Conservation (phyloP, 2,329 filamentous ascomycete species). For the Fusarium tupiense region DNA sequence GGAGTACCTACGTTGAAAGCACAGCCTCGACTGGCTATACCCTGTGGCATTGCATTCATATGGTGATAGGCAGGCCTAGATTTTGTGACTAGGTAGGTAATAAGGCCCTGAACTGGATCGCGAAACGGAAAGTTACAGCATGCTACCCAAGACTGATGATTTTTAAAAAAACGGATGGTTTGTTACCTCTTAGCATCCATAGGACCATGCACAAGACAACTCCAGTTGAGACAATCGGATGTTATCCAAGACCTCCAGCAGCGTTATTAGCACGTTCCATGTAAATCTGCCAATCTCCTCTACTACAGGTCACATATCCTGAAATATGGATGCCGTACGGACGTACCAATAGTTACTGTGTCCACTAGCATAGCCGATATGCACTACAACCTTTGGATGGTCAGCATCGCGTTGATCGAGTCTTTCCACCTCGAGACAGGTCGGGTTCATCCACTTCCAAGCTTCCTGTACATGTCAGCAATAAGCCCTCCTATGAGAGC, state of each 20-base stretch:
- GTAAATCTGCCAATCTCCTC: neutral
- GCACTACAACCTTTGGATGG: conserved; percentile 8
- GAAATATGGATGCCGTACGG: neutral
- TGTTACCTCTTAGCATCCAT: neutral
- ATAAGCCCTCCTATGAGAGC: neutral
- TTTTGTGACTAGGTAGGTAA: neutral
- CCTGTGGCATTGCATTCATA: neutral
- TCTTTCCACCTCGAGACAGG: neutral
- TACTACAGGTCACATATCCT: neutral
- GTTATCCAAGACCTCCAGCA: neutral
- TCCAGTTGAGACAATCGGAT: neutral
- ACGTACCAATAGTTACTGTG: neutral
- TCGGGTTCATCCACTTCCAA: conserved; percentile 15
- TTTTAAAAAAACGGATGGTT: neutral
- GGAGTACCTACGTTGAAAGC: neutral
- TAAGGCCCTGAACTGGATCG: neutral
- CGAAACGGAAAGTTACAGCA: neutral
- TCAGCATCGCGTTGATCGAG: conserved; percentile 9
- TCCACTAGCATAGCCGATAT: neutral
- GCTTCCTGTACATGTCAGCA: conserved; percentile 8
- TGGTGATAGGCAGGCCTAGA: neutral
- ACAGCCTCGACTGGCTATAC: conserved; percentile 4
- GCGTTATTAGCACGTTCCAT: neutral
- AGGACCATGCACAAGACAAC: neutral
- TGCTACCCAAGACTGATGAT: neutral